Evolutionary conservation across 1,284 basidiomycete species (phyloP), one percentile per base, ranked within the genome.

Genomic region (Sparassis latifolia): DNA sequence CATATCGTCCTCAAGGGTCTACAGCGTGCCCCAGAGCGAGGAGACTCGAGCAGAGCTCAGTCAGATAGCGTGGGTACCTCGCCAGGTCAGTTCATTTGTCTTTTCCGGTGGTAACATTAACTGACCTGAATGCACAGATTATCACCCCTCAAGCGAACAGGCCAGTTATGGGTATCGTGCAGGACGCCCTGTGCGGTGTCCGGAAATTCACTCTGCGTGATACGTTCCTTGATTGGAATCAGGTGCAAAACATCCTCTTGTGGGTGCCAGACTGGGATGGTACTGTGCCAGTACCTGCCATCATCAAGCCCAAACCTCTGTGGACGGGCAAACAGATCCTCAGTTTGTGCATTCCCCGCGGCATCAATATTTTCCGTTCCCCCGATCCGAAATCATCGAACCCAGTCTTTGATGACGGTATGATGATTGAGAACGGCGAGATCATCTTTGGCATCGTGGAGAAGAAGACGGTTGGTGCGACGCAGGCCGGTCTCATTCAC

Each of bases 221-320:
- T 65, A 82, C 82, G 31, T 96, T 97, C 74, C 74, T 96, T 63
- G 95, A 97, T 62, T 96, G 92, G 90, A 85, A 82, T 45, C 84
- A 88, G 44, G 92, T 99, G 3, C 97, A 99, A 66, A 98, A 99
- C 64, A 93, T 99, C 59, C 78, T 99, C 12, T 82, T 99, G 1
- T 99, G 97, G 96, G 84, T 98, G 2, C 92, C 95, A 0, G 90
- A 91, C 28, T 99, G 97, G 97, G 94, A 99, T 65, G 97, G 97
- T 31, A 73, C 80, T 3, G 80, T 99, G 2, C 97, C 97, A 0
- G 88, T 85, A 33, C 97, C 97, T 3, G 89, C 93, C 2, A 94
- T 99, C 62, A 74, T 99, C 66, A 97, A 97, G 68, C 97, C 97
- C 0, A 97, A 97, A 67, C 92, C 95, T 1, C 75, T 97, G 47